A percentile compares a stretch with the other conserved stretches of the same genome.
Conservation (phyloP, 345 rosid species). For the Populus alba region DNA sequence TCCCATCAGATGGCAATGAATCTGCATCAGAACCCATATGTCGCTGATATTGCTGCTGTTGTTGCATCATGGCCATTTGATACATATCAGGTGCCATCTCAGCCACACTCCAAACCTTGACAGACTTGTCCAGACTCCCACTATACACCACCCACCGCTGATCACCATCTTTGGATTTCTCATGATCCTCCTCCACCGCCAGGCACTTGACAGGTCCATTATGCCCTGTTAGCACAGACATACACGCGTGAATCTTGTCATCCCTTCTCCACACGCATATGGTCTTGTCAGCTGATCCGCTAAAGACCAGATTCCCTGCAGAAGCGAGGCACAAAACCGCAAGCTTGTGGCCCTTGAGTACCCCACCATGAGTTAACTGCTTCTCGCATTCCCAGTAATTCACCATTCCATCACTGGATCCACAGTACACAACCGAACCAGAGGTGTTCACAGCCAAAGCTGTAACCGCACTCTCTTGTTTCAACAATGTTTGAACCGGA, state of each 20-base stretch:
- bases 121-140: constrained; percentile 91
- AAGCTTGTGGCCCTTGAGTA: constrained; percentile 76
- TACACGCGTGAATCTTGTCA: constrained; percentile 63
- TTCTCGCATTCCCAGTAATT: constrained; percentile 80
- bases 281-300: constrained; percentile 95
- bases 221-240: constrained; percentile 86
- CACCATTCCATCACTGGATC: constrained; percentile 89
- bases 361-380: constrained; percentile 70
- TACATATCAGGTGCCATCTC: constrained; percentile 50
- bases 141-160: constrained; percentile 79
- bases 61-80: constrained; percentile 43
- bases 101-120: constrained; percentile 88
- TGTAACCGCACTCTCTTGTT: constrained; percentile 91
- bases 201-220: constrained; percentile 88
- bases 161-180: constrained; percentile 34
- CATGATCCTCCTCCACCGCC: constrained; percentile 69
- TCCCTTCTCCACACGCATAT: constrained; percentile 91
- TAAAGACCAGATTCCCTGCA: constrained; percentile 70
- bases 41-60: constrained; percentile 24
- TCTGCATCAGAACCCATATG: constrained; percentile 28
- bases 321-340: constrained; percentile 81
- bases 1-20: constrained; percentile 30
- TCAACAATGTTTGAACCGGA: constrained; percentile 49
- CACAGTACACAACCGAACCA: constrained; percentile 59
- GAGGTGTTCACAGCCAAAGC: constrained; percentile 56